Conservation (phyloP, 805 yeast genomes). For the Millerozyma acaciae region DNA sequence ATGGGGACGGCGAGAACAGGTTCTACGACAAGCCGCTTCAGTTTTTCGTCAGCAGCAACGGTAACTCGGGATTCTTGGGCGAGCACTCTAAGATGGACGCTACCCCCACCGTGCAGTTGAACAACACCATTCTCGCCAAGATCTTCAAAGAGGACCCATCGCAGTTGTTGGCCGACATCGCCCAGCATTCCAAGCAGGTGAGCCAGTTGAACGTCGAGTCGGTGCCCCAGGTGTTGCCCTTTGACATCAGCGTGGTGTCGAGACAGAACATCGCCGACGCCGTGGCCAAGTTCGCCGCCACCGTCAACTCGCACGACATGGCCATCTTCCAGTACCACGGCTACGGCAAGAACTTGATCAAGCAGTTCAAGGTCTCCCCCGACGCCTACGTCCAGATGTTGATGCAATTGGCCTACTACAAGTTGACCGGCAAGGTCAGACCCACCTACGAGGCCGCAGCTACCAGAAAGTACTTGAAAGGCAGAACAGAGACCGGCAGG, state of each 20-base stretch:
- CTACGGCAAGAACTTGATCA: conserved; percentile 82
- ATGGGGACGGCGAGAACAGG: conserved; percentile 90
- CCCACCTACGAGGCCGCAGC: conserved; percentile 97
- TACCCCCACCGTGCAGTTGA: conserved; percentile 86
- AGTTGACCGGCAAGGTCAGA: conserved; percentile 70
- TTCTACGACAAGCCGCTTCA: conserved; percentile 90
- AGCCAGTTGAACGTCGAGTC: conserved; percentile 7
- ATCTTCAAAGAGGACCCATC: conserved; percentile 46
- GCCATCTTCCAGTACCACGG: conserved; percentile 78
- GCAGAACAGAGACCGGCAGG: conserved; percentile 93
- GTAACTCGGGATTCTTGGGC: conserved; percentile 87
- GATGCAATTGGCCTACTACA: conserved; percentile 86
- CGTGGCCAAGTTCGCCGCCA: conserved; percentile 48
- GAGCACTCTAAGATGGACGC: conserved; percentile 99
- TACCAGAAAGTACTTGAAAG: conserved; percentile 81
- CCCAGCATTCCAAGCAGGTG: conserved; percentile 9
- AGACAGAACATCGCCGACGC: conserved; percentile 54
- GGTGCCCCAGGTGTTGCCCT: conserved; percentile 33
- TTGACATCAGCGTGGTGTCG: conserved; percentile 56
- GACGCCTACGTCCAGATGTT: conserved; percentile 91
- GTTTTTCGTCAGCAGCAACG: conserved; percentile 76
- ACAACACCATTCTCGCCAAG: conserved; percentile 65
- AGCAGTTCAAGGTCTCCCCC: conserved; percentile 81
- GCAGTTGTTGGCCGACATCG: conserved; percentile 24
- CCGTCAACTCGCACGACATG: conserved; percentile 66